Evolutionary conservation across 352 stramenopile species (phyloP).

Genomic region (Globisporangium apiculatum): DNA sequence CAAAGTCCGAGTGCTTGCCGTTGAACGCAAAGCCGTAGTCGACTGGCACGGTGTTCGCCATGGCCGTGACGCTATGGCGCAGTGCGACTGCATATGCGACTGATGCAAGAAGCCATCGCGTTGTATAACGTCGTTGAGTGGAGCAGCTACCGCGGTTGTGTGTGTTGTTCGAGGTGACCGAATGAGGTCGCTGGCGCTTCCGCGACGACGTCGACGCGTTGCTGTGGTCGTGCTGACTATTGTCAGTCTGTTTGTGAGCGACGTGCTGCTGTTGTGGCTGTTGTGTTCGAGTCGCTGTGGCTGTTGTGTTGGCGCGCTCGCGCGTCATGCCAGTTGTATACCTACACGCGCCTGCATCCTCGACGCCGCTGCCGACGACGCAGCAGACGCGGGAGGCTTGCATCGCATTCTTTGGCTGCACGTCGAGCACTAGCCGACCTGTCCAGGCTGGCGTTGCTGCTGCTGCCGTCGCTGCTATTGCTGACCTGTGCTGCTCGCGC

Average conservation of each 20-base stretch:
- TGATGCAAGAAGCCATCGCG: too few species aligned
- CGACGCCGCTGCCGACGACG: neutral
- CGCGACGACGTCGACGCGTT: neutral
- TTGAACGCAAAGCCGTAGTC: constrained; percentile 43
- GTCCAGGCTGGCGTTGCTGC: neutral
- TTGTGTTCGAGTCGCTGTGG: neutral
- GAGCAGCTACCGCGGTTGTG: too few species aligned
- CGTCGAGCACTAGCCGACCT: neutral
- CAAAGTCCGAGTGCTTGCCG: constrained; percentile 56
- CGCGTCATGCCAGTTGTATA: too few species aligned
- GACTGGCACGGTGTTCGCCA: constrained; percentile 21
- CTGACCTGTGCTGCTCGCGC: neutral
- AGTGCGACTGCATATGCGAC: neutral
- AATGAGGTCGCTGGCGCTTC: neutral
- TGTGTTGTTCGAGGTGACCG: neutral
- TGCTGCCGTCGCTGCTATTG: neutral
- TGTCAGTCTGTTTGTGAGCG: too few species aligned
- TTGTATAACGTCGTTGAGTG: too few species aligned
- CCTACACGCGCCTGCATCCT: neutral
- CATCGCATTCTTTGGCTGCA: constrained; percentile 10
- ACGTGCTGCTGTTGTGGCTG: neutral
- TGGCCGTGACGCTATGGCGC: constrained; percentile 26
- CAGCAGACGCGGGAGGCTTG: neutral
- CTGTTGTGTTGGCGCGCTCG: too few species aligned
- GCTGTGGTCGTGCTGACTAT: neutral